Evolutionary conservation across 139 green algal genomes (phyloP), one percentile per base, ranked within the genome.

Genomic region (Coelastrella sp.): DNA sequence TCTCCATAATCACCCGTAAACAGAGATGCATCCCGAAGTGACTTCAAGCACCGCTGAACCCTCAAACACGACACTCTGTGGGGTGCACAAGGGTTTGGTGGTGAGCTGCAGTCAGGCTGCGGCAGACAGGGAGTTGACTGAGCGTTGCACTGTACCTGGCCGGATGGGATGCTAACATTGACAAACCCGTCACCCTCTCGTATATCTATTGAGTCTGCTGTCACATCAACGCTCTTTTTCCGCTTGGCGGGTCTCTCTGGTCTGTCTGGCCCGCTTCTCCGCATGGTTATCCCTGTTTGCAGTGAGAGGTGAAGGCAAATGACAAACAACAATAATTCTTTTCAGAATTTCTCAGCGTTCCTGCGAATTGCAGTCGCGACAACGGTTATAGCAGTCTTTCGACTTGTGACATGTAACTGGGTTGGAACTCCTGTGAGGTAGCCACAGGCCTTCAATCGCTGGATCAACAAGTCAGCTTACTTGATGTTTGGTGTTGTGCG

Each of bases 1-100:
- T 27, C 11, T 34, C 17, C 2, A 40, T 11, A 32, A 62, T 76
- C 43, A 86, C 67, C 80, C 80, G 34, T 57, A 59, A 0, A 86
- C 66, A 4, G 17, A 5, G 6, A 86, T 7, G 66, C 67, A 69
- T 27, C 80, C 80, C 25, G 80, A 35, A 23, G 34, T 48, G 3
- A 86, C 80, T 71, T 80, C 67, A n/a, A 86, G 19, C 59, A 40
- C 34, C 5, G 60, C 80, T 62, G 27, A 57, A 17, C 80, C 80
- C 21, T 13, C 43, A 25, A 86, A 17, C 0, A 86, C 13, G 0
- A 67, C 66, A 37, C 34, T 53, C 80, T 79, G 2, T 6, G 34
- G 3, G 11, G 23, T 34, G 30, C n/a, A 71, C 62, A 71, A 71
- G 5, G 4, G 13, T 15, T 41, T 13, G 27, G 27, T 66, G 8